phyloP scores from a whole-genome alignment of 2,329 filamentous ascomycete species.

The Exserohilum rostratum region DNA sequence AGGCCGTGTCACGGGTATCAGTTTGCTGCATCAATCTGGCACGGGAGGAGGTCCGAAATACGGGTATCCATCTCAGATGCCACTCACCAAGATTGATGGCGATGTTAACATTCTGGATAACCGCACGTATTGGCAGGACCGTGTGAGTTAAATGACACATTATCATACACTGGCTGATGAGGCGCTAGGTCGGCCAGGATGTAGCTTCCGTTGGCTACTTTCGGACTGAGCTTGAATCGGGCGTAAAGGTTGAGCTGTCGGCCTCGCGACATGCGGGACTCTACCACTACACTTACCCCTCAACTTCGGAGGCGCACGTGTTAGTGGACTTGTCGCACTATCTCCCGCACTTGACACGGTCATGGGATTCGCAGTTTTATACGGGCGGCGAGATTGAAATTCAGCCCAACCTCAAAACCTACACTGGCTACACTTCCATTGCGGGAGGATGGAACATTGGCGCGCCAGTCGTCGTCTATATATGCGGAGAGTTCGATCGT shows the following conservation, averaged over 20 bases:
- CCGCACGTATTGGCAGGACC: slow-evolving; percentile 49
- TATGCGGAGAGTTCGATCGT: slow-evolving; percentile 45
- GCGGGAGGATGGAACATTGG: slow-evolving; percentile 48
- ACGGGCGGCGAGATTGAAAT: slow-evolving; percentile 45
- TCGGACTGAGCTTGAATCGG: slow-evolving; percentile 43
- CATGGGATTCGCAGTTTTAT: slow-evolving; percentile 48
- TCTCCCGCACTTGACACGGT: slow-evolving; percentile 39
- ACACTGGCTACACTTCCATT: slow-evolving; percentile 44
- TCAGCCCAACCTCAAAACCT: slow-evolving; percentile 34
- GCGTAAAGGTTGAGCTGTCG: slow-evolving; percentile 44
- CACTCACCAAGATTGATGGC: slow-evolving; percentile 47
- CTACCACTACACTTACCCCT: slow-evolving; percentile 48
- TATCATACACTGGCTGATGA: neutral
- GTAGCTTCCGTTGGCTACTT: slow-evolving; percentile 47
- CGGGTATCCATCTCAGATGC: slow-evolving; percentile 51
- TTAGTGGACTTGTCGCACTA: slow-evolving; percentile 58
- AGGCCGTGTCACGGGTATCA: slow-evolving; percentile 49
- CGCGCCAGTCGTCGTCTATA: slow-evolving; percentile 43
- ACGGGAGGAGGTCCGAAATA: slow-evolving; percentile 49
- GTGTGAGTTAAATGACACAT: slow-evolving; percentile 23
- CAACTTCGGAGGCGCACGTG: slow-evolving; percentile 48
- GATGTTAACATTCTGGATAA: slow-evolving; percentile 54
- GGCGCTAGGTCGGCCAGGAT: slow-evolving; percentile 33
- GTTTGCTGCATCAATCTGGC: slow-evolving; percentile 49
- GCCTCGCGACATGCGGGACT: slow-evolving; percentile 48